Conservation (phyloP, 2,329 filamentous ascomycete species). For the Tothia fuscella region DNA sequence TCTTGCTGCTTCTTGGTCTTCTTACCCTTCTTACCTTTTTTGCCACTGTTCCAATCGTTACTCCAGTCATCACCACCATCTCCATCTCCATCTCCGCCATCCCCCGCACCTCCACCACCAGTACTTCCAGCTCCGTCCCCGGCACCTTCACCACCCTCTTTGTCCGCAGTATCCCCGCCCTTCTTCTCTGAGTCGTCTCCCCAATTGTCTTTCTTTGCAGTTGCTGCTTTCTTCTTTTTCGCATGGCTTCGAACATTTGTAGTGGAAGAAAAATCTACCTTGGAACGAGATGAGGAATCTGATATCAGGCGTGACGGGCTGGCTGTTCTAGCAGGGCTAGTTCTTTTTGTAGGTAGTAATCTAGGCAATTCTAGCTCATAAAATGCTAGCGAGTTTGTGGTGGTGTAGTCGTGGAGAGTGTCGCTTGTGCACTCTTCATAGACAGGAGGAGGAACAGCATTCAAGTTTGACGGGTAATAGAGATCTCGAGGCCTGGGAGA, state of each 20-base stretch:
- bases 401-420: constrained; percentile 33
- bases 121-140: constrained; percentile 22
- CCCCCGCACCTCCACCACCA: constrained; percentile 25
- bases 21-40: constrained; percentile 15
- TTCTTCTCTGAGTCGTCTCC: constrained; percentile 30
- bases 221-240: constrained; percentile 39
- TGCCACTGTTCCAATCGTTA: constrained; percentile 22
- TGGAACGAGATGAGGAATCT: constrained; percentile 23
- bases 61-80: constrained; percentile 20
- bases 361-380: constrained; percentile 15
- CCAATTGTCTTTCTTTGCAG: constrained; percentile 23
- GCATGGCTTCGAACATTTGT: constrained; percentile 39
- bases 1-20: constrained; percentile 24
- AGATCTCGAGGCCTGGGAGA: too few relatives aligned
- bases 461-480: not conserved
- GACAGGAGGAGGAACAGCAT: constrained; percentile 4
- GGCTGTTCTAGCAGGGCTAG: constrained; percentile 21
- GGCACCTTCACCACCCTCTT: constrained; percentile 23
- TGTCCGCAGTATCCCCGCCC: constrained; percentile 37
- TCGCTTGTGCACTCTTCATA: constrained; percentile 32
- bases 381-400: constrained; percentile 27
- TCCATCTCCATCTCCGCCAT: constrained; percentile 18
- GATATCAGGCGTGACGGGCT: constrained; percentile 19
- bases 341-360: constrained; percentile 16
- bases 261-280: constrained; percentile 46